phyloP scores from a whole-genome alignment of 75 land plant species.

The Cunninghamia lanceolata region DNA sequence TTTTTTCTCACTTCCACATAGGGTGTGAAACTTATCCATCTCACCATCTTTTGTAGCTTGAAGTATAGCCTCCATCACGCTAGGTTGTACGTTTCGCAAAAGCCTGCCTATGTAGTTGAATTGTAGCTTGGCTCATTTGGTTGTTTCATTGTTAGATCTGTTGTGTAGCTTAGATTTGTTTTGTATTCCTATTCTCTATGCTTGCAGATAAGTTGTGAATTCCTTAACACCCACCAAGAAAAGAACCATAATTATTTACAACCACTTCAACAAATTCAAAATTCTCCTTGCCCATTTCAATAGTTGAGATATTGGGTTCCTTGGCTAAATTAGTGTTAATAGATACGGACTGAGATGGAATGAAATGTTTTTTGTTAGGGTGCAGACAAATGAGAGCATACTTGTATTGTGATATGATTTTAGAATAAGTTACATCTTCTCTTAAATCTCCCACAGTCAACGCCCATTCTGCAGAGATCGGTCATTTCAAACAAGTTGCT shows the following conservation, averaged over 20 bases:
- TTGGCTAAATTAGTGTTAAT: neutral
- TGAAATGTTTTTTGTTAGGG: constrained; percentile 53
- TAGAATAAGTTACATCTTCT: constrained; percentile 60
- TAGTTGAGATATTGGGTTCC: neutral
- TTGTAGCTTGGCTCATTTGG: too few species aligned
- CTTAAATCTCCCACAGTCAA: too few species aligned
- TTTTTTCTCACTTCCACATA: constrained; percentile 14
- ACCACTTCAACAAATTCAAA: neutral
- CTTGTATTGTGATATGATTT: constrained; percentile 62
- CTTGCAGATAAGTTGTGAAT: neutral
- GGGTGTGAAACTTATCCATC: constrained; percentile 22
- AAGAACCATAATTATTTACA: neutral
- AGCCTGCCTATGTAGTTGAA: too few species aligned
- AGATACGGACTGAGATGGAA: neutral
- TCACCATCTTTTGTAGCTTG: constrained; percentile 82
- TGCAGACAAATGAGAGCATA: constrained; percentile 57
- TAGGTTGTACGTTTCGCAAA: constrained; percentile 68
- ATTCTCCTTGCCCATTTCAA: neutral
- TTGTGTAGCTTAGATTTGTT: too few species aligned
- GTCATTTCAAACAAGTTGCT: too few species aligned
- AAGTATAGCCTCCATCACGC: constrained; percentile 73
- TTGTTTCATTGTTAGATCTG: too few species aligned
- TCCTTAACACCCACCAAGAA: neutral
- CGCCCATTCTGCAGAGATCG: too few species aligned
- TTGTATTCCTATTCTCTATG: neutral